Base-by-base conservation (phyloP, 495 filamentous ascomycete species). In the Daldinia caldariorum region DNA sequence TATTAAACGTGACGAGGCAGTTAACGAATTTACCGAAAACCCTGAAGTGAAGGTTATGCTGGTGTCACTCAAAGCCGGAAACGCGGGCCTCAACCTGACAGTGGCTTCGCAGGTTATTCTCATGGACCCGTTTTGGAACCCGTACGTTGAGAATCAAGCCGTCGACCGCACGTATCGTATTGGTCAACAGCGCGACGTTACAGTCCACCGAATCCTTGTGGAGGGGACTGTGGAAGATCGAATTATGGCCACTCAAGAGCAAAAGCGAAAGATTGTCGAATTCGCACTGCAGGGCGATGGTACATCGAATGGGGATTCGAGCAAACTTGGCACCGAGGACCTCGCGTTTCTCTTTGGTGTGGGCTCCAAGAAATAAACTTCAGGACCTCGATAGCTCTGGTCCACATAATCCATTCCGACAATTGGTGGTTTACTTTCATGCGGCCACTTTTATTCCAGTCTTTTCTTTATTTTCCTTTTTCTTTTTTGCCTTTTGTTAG, bases 41-140 rank as follows among this genome's bases (percentile, higher is more conserved):
- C 79, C 83, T 0, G 77, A 84, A n/a, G 85, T 87, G 77, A 88
- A 85, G 66, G 86, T 97, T 76, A 92, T 97, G 86, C 83, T 97
- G 6, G 91, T 97, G 2, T 95, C 92, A 3, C 85, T 97, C 31
- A 94, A 93, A 63, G 93, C 94, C 0, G 94, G 94, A 8, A 97
- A 97, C 73, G 87, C 94, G 0, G 94, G 94, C 2, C 84, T 97
- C 34, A 97, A 97, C 76, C 85, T 97, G 13, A 89, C 90, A 13
- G 89, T 88, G 9, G 94, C 94, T 0, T 91, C 89, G 0, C 91
- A 93, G 69, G 91, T 97, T 68, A 92, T 97, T 75, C 90, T 97
- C 61, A 88, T 95, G 71, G 94, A 97, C 70, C 94, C 94, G 0
- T 97, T 95, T 80, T 97, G 94, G 92, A 97, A 97, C 63, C 93